Evolutionary conservation across 306 rosid genomes (phyloP), one percentile per base, ranked within the genome.

Genomic region (Neltuma alba): DNA sequence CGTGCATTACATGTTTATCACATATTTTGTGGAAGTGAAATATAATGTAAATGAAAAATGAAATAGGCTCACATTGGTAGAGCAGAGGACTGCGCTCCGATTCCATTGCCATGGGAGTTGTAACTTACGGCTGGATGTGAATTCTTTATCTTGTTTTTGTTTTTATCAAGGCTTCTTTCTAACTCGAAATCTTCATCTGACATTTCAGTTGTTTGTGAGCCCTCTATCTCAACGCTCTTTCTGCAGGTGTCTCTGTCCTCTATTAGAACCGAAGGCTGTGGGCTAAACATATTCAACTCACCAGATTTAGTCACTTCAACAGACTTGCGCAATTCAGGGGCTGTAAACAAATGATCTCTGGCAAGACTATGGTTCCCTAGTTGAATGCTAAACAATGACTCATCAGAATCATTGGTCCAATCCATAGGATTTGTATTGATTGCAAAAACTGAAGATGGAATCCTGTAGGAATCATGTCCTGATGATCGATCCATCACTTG

Each of bases 391-490:
- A 95, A 95, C 61, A 95, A 75, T 23, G 97, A 95, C 0, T 95
- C 99, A 79, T 92, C 90, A 44, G 99, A 95, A 85, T 85, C 88
- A 78, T 68, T 57, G 74, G 97, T 95, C 99, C 99, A 95, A 27
- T 92, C 97, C 86, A 78, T 5, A 9, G 87, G 88, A 66, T 70
- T 80, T 54, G 68, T 54, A 67, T 71, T 88, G 69, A 54, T 64
- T 63, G 77, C 85, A 64, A 95, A 95, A 73, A 90, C 84, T 2
- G 92, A 81, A 75, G 92, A 79, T n/a, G 97, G 98, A 70, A 92
- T 86, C 75, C 91, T 85, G 36, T n/a, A 9, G 65, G 91, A 84
- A 80, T 88, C 93, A 77, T 81, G 85, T 47, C 81, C 89, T 74
- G 37, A 85, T 2, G 86, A 72, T 65, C 92, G 86, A 40, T 95